Conservation (phyloP, 768 basidiomycete species). For the Coprinellus micaceus region DNA sequence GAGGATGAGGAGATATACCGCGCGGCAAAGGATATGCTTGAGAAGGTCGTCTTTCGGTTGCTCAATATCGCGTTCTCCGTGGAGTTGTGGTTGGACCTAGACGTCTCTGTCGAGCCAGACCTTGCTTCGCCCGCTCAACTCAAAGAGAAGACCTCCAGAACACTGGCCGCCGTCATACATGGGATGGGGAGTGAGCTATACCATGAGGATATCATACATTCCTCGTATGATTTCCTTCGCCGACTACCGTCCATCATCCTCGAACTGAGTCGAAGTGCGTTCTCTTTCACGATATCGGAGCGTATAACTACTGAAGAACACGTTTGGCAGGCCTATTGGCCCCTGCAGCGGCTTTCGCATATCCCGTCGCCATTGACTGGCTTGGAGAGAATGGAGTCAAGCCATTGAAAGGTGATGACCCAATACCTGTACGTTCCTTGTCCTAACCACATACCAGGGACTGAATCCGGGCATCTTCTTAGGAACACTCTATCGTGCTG, state of each 20-base stretch:
- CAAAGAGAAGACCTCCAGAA: constrained; percentile 42
- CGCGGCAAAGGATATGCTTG: constrained; percentile 21
- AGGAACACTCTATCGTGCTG: neutral
- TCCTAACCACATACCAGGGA: too few species aligned
- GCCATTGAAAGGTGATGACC: neutral
- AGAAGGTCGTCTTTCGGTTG: constrained; percentile 48
- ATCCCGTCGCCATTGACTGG: neutral
- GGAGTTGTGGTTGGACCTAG: constrained; percentile 57
- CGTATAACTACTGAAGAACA: constrained; percentile 6
- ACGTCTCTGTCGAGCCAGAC: constrained; percentile 33
- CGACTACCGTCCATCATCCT: constrained; percentile 37
- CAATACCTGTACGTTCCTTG: neutral
- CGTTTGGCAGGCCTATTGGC: neutral
- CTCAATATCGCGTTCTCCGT: constrained; percentile 52
- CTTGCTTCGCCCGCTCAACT: constrained; percentile 46
- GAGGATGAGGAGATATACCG: constrained; percentile 49
- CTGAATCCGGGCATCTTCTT: too few species aligned
- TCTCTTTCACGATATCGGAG: constrained; percentile 3
- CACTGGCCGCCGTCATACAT: constrained; percentile 43
- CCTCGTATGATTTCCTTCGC: constrained; percentile 32
- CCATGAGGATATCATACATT: constrained; percentile 16
- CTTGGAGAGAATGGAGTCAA: neutral
- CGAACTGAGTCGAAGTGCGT: constrained; percentile 39
- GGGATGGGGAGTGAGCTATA: constrained; percentile 38
- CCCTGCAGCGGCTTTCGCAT: neutral